Percentiles rank a stretch among this genome's conserved stretches.
phyloP scores from a whole-genome alignment of 139 green algal species.

The Parachlorella kessleri region DNA sequence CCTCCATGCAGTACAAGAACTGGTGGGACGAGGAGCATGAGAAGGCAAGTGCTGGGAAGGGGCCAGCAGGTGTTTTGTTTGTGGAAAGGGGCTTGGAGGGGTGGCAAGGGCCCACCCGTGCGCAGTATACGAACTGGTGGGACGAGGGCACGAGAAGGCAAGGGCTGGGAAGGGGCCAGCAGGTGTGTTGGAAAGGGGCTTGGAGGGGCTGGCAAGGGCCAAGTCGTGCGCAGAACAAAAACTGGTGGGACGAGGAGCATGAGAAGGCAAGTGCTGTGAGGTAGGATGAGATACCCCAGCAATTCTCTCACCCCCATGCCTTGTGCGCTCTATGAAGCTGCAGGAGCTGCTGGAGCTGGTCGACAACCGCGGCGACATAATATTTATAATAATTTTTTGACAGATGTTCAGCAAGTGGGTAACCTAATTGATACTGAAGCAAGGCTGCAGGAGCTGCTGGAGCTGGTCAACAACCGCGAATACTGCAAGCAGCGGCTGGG shows the following conservation, averaged over 20 bases:
- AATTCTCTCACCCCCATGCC: too few species aligned
- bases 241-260: slow-evolving; percentile 45
- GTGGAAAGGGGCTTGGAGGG: background rate
- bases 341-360: slow-evolving; percentile 37
- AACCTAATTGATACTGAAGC: too few species aligned
- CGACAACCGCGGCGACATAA: too few species aligned
- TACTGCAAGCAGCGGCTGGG: slow-evolving; percentile 32
- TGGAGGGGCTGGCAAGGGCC: too few species aligned
- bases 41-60: slow-evolving; percentile 7
- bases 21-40: slow-evolving; percentile 51
- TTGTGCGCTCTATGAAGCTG: too few species aligned
- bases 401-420: too few species aligned
- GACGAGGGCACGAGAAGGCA: slow-evolving; percentile 35
- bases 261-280: slow-evolving; percentile 17
- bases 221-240: too few species aligned
- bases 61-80: too few species aligned
- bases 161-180: background rate
- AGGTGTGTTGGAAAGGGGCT: background rate
- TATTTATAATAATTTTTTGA: too few species aligned
- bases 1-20: slow-evolving; percentile 27
- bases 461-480: slow-evolving; percentile 19
- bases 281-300: too few species aligned
- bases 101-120: background rate
- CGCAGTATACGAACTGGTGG: slow-evolving; percentile 35
- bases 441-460: slow-evolving; percentile 29